Evolutionary conservation across 805 yeast species (phyloP).

Genomic region (Schizosaccharomyces osmophilus): DNA sequence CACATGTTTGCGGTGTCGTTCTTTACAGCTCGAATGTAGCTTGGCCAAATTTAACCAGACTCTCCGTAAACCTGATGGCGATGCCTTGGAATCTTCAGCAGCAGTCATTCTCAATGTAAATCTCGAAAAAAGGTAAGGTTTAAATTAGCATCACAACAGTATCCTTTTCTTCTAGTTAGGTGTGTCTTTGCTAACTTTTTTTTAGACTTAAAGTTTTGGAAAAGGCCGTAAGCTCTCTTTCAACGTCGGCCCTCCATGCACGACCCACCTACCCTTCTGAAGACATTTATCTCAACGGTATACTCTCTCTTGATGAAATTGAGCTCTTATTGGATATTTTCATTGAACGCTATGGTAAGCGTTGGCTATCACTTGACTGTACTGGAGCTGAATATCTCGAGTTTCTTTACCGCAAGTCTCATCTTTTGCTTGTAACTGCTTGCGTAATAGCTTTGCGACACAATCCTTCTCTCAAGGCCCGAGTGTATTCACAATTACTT

Average conservation of each 20-base stretch:
- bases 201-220: neutral
- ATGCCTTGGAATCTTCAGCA: neutral
- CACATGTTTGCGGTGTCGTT: neutral
- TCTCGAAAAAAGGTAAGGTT: neutral
- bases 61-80: neutral
- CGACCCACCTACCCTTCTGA: neutral
- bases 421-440: neutral
- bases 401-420: neutral
- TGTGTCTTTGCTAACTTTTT: neutral
- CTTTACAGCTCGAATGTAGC: neutral
- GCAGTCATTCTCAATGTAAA: neutral
- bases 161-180: too few species aligned
- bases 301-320: neutral
- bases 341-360: neutral
- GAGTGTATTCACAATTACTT: neutral
- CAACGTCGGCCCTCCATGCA: neutral
- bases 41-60: neutral
- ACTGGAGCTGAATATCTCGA: neutral
- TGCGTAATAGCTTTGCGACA: neutral
- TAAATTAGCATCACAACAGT: too few species aligned
- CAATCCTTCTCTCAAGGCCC: neutral
- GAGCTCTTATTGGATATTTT: neutral
- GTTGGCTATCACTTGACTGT: neutral
- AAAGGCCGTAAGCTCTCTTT: neutral
- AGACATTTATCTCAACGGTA: neutral